Base-by-base conservation (phyloP, 108 stramenopile species). In the Aurantiochytrium sp. region DNA sequence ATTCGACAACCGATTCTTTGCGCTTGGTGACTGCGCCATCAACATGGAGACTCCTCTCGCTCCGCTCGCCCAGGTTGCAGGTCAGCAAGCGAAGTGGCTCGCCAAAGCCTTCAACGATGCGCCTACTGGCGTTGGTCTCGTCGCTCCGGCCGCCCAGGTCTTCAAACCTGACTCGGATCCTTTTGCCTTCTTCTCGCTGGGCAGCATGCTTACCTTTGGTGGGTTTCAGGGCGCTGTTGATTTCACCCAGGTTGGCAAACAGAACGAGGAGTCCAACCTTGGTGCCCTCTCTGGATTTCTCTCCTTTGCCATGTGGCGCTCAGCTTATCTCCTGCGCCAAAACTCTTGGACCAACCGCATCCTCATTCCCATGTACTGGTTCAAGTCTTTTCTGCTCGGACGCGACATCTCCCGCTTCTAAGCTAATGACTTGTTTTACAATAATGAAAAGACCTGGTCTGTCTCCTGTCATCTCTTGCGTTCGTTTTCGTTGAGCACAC, bases 341-440 rank as follows among this genome's bases (percentile, higher is more conserved):
- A 88, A 96, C 49, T 94, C 88, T 83, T 94, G 59, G 87, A 89
- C 91, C 72, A 96, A 95, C 94, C 96, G 95, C 90, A 91, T 97
- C 29, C 87, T 97, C 57, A 98, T 99, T 58, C 98, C 98, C 2
- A 96, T 98, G 96, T 95, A 97, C 92, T 99, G 99, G 99, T 96
- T 98, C 89, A 98, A 98, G 92, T 92, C 94, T 5, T 93, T 94
- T 35, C 58, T 98, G 4, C 98, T 98, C 90, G 99, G 99, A 2
- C 88, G 99, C 87, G 98, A 98, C 89, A 96, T 97, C 51, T 93
- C 95, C 16, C 89, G 92, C 16, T 95, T 96, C 87, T 96, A 88
- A 88, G 64, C 35, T 35, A 35, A 35, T 35, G 35, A 35, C 35
- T 35, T 35, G 35, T 35, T 35, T 35, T 35, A 35, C 35, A 2